A percentile compares a stretch with the other conserved stretches of the same genome.
phyloP scores from a whole-genome alignment of 2,329 filamentous ascomycete species.

The Tolypocladium sp. region DNA sequence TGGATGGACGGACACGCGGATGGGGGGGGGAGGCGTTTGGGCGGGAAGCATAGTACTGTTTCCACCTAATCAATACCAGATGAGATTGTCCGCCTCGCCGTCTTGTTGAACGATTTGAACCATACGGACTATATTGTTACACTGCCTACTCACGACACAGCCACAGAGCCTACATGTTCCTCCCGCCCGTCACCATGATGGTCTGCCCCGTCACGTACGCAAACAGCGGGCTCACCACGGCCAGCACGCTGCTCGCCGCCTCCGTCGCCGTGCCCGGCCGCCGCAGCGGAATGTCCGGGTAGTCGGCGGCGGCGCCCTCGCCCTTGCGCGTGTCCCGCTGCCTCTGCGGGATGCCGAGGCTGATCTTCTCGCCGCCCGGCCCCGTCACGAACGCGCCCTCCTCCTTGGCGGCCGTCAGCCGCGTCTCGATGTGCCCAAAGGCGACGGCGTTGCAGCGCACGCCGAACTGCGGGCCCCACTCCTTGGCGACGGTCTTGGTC shows the following conservation, averaged over 20 bases:
- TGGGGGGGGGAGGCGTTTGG: neutral
- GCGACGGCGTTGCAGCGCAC: constrained; percentile 77
- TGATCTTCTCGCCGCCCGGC: constrained; percentile 66
- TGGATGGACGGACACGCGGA: neutral
- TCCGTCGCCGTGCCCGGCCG: constrained; percentile 71
- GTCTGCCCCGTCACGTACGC: constrained; percentile 83
- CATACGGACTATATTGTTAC: neutral
- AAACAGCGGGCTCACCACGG: constrained; percentile 72
- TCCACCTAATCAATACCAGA: neutral
- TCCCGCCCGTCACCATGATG: constrained; percentile 74
- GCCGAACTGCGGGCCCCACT: constrained; percentile 80
- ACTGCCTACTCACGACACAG: neutral
- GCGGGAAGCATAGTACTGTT: neutral
- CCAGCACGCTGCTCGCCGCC: constrained; percentile 69
- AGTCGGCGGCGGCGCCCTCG: constrained; percentile 26
- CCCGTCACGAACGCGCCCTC: constrained; percentile 70
- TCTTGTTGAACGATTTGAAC: neutral
- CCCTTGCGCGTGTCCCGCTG: constrained; percentile 29
- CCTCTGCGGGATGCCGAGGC: constrained; percentile 61
- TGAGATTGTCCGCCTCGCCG: neutral
- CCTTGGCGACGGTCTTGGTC: constrained; percentile 83
- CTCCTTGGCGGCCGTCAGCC: constrained; percentile 78
- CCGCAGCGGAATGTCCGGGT: constrained; percentile 68
- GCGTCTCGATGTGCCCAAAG: constrained; percentile 73
- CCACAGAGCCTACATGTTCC: constrained; percentile 39